Conservation (phyloP, 2,329 filamentous ascomycete genomes). For the Aspergillus pseudotamarii region DNA sequence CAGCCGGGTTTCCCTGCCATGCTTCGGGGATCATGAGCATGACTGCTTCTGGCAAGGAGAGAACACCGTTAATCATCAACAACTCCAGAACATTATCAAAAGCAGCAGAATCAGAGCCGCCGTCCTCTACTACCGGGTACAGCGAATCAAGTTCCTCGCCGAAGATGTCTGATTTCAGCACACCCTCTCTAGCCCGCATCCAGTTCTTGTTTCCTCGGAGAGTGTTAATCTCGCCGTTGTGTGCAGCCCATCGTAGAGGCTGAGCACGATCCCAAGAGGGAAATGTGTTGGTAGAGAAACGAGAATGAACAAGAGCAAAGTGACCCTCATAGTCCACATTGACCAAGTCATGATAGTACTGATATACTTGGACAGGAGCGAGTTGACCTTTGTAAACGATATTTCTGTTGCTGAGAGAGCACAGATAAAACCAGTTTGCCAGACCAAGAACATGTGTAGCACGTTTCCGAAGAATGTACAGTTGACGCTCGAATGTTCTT, state of each 20-base stretch:
- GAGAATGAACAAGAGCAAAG: conserved; percentile 94
- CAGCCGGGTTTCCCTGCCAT: conserved; percentile 89
- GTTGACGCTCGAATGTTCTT: conserved; percentile 82
- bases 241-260: conserved; percentile 92
- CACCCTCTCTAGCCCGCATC: conserved; percentile 96
- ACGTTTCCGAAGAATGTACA: conserved; percentile 93
- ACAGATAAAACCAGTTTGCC: conserved; percentile 98
- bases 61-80: conserved; percentile 90
- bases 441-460: conserved; percentile 92
- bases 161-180: conserved; percentile 90
- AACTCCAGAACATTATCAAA: conserved; percentile 97
- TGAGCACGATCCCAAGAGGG: conserved; percentile 98
- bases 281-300: conserved; percentile 98
- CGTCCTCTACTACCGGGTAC: conserved; percentile 94
- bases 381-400: conserved; percentile 99
- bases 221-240: conserved; percentile 99
- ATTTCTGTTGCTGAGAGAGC: conserved; percentile 95
- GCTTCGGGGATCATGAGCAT: conserved; percentile 99
- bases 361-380: conserved; percentile 91
- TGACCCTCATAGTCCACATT: conserved; percentile 97
- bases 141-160: conserved; percentile 87
- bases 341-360: conserved; percentile 96
- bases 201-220: conserved; percentile 98
- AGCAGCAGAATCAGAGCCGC: conserved; percentile 92
- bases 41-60: conserved; percentile 91